Evolutionary conservation across 495 filamentous ascomycete species (phyloP).

Genomic region (Hypoxylon rickii): DNA sequence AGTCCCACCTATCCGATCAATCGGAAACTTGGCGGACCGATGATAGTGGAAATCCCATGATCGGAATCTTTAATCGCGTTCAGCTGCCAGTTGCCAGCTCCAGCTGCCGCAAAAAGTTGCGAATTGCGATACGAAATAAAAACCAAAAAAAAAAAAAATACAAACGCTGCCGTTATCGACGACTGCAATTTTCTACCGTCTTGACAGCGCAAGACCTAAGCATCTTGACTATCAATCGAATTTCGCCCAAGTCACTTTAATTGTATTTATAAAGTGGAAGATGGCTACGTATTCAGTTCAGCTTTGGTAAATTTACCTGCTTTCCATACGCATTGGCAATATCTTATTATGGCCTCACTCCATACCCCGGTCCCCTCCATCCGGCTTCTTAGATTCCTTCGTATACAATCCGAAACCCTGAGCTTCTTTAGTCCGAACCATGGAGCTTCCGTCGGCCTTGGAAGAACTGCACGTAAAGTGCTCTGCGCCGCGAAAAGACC

Average conservation of each 20-base stretch:
- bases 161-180: too few species aligned
- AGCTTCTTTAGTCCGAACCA: conserved; percentile 55
- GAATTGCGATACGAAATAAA: too few species aligned
- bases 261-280: background rate
- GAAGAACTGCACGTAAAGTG: conserved; percentile 19
- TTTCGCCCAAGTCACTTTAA: too few species aligned
- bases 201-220: too few species aligned
- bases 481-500: conserved; percentile 34
- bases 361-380: conserved; percentile 57
- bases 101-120: too few species aligned
- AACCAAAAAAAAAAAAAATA: too few species aligned
- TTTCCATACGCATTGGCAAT: background rate
- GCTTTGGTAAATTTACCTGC: conserved; percentile 9
- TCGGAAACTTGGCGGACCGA: conserved; percentile 18
- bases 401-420: conserved; percentile 59
- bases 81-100: too few species aligned
- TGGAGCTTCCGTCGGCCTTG: conserved; percentile 33
- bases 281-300: conserved; percentile 19
- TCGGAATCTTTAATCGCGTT: conserved; percentile 8
- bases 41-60: conserved; percentile 10
- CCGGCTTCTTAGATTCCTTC: conserved; percentile 64
- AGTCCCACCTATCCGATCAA: conserved; percentile 5
- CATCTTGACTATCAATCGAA: too few species aligned
- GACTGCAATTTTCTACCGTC: too few species aligned
- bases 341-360: conserved; percentile 36